A percentile compares a stretch with the other conserved stretches of the same genome.
These are phyloP conservation scores for grape (Vitis vinifera) DNA, from an alignment of 164 flowering plant genomes.

Conservation along the genomic window ASM3070453v1 NC_081815.1:8072001-8072500, in stretches of 20 bases:
- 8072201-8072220: conserved; percentile 74
- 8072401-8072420: neutral
- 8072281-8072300: conserved; percentile 39
- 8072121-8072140: conserved; percentile 80
- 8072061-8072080: neutral
- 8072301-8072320: neutral
- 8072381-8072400: too few relatives aligned
- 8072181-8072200: conserved; percentile 78
- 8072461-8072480: neutral
- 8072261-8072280: conserved; percentile 99
- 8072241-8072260: conserved; percentile 87
- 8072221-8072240: conserved; percentile 76
- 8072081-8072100: conserved; percentile 74
- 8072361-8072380: too few relatives aligned
- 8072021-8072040: neutral
- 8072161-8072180: conserved; percentile 84
- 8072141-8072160: conserved; percentile 68
- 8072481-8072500: neutral
- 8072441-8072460: neutral
- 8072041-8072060: neutral
- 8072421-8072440: neutral
- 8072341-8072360: too few relatives aligned
- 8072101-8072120: conserved; percentile 75
- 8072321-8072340: too few relatives aligned
- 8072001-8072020: conserved; percentile 38